Evolutionary conservation across 768 basidiomycete genomes (phyloP).

Genomic region (Suillus lakei): DNA sequence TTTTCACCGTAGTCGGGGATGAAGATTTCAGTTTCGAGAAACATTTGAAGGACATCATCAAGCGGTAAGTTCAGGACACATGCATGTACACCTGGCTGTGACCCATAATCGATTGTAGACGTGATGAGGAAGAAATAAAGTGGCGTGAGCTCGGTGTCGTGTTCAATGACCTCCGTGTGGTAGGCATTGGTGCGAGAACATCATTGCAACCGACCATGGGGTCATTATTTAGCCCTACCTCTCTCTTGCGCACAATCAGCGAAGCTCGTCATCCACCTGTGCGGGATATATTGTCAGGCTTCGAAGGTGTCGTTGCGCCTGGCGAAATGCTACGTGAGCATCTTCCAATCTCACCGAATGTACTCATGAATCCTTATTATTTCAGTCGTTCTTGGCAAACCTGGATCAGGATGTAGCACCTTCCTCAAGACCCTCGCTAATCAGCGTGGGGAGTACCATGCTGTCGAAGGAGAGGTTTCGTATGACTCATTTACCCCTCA

Average conservation of each 20-base stretch:
- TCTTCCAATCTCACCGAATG: constrained; percentile 28
- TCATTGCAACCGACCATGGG: constrained; percentile 56
- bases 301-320: constrained; percentile 67
- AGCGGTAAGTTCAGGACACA: constrained; percentile 14
- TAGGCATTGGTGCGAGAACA: constrained; percentile 49
- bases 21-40: constrained; percentile 16
- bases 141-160: constrained; percentile 52
- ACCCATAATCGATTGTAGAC: constrained; percentile 25
- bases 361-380: neutral
- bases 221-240: constrained; percentile 52
- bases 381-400: constrained; percentile 82
- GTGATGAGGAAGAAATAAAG: constrained; percentile 35
- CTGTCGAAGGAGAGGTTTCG: constrained; percentile 45
- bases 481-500: constrained; percentile 51
- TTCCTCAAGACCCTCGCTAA: constrained; percentile 58
- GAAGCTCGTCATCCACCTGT: constrained; percentile 62
- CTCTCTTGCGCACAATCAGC: constrained; percentile 44
- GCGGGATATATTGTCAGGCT: constrained; percentile 62
- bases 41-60: constrained; percentile 20
- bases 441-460: constrained; percentile 44
- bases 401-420: constrained; percentile 63
- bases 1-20: neutral
- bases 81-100: neutral
- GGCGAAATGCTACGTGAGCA: constrained; percentile 78
- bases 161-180: constrained; percentile 56